These are phyloP conservation scores for Fusarium sp. DNA, from an alignment of 2,329 filamentous ascomycete genomes.

Conservation along the genomic window DNA sequence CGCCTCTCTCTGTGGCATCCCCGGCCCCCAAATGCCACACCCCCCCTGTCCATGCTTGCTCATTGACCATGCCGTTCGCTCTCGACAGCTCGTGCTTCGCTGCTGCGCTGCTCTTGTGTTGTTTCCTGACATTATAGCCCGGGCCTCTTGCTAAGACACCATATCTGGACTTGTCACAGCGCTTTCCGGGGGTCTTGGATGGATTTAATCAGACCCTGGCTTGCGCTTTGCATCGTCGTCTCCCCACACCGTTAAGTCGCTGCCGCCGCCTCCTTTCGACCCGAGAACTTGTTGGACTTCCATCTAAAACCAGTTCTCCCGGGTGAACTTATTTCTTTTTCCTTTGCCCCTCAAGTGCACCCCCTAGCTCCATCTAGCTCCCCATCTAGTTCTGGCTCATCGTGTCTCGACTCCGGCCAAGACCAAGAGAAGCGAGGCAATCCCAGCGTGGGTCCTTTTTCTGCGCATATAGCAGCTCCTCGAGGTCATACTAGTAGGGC, in stretches of 20 bases:
- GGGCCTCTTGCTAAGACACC: conserved; percentile 40
- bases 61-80: conserved; percentile 32
- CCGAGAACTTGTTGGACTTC: conserved; percentile 20
- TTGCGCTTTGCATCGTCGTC: conserved; percentile 36
- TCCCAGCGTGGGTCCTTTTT: conserved; percentile 47
- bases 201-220: conserved; percentile 43
- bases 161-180: conserved; percentile 26
- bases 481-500: conserved; percentile 36
- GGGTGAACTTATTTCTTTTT: conserved; percentile 45
- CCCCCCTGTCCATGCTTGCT: conserved; percentile 29
- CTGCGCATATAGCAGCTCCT: conserved; percentile 43
- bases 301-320: conserved; percentile 38
- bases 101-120: conserved; percentile 38
- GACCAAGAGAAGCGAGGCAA: conserved; percentile 41
- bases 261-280: conserved; percentile 41
- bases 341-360: conserved; percentile 32
- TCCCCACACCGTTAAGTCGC: conserved; percentile 41
- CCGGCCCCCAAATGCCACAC: conserved; percentile 21
- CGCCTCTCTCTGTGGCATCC: conserved; percentile 20
- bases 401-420: conserved; percentile 38
- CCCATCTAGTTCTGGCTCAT: conserved; percentile 30
- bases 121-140: conserved; percentile 38
- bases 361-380: conserved; percentile 32
- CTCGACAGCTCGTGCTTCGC: conserved; percentile 20
- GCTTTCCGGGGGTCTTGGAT: conserved; percentile 37